Base-by-base conservation (phyloP, 805 yeast species). In the Yamadazyma philogaea region DNA sequence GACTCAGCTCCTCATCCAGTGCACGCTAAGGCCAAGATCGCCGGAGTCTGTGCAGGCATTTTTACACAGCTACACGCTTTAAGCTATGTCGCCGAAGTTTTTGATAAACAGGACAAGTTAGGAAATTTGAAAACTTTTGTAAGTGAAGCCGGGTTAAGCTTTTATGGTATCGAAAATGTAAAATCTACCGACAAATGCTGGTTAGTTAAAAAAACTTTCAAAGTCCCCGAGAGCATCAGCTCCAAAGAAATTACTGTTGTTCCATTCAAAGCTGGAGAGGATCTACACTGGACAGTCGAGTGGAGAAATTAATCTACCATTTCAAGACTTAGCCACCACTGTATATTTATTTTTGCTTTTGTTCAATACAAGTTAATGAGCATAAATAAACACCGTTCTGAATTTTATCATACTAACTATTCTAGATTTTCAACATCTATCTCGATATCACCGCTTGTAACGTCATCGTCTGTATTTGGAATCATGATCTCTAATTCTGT, bases 1-100 rank as follows among this genome's bases (percentile, higher is more conserved):
- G 99, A 93, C 62, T 87, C 96, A 17, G 99, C 99, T 22, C 99
- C 99, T 19, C 99, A 93, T 61, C 95, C 96, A 6, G 57, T 87
- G 19, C 77, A 78, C 48, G 81, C 81, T 46, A 95, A 95, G 64
- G 73, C 87, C 19, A 82, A 76, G 47, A 88, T 80, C 51, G 68
- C 72, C 28, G 91, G 90, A 17, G 97, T 91, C 14, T 88, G 97
- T 56, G 99, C 99, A n/a, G 99, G 99, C 57, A 96, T 93, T 7
- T 93, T 78, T 65, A 87, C 98, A 1, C 99, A 93, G 63, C 77
- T 87, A 17, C 78, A 78, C 53, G 96, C 85, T 1, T 63, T 93
- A 15, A 72, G 89, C 7, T 93, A 91, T 51, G 67, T 93, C 20
- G 97, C 98, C 2, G 84, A 90, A 61, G 78, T 86, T 1, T 93